phyloP scores from a whole-genome alignment of 2,329 filamentous ascomycete species.

The Aspergillus uvarum region DNA sequence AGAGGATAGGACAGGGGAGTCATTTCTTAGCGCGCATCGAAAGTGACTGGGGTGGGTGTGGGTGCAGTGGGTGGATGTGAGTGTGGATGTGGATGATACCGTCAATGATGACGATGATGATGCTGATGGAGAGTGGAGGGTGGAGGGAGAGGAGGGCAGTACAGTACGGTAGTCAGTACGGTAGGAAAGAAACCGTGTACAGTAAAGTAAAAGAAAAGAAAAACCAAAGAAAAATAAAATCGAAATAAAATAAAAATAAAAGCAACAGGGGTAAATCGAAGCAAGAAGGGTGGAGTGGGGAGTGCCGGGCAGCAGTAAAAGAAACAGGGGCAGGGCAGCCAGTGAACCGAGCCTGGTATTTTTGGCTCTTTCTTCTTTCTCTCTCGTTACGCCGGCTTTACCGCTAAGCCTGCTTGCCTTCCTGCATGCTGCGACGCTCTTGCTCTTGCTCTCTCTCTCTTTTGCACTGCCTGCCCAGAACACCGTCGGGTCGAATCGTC shows the following conservation, averaged over 20 bases:
- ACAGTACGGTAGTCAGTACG: neutral
- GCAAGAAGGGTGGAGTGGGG: conserved; percentile 1
- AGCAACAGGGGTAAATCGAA: neutral
- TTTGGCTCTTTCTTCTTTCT: conserved; percentile 2
- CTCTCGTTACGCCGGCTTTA: conserved; percentile 6
- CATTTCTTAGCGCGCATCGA: conserved; percentile 19
- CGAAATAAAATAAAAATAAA: conserved; percentile 1
- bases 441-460: neutral
- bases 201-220: neutral
- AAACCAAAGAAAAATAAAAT: neutral
- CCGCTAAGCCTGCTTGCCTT: conserved; percentile 12
- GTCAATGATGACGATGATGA: conserved; percentile 19
- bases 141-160: neutral
- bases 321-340: conserved; percentile 3
- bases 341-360: conserved; percentile 17
- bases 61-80: conserved; percentile 9
- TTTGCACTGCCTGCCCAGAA: conserved; percentile 2
- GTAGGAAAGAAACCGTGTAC: neutral
- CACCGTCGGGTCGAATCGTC: conserved; percentile 1
- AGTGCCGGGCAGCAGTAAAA: neutral
- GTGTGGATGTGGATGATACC: conserved; percentile 15
- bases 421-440: conserved; percentile 9
- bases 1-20: conserved; percentile 19
- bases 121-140: conserved; percentile 10
- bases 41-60: conserved; percentile 20